These are phyloP conservation scores for Yamadazyma sp. DNA, from an alignment of 805 yeast genomes.

Conservation along the genomic window DNA sequence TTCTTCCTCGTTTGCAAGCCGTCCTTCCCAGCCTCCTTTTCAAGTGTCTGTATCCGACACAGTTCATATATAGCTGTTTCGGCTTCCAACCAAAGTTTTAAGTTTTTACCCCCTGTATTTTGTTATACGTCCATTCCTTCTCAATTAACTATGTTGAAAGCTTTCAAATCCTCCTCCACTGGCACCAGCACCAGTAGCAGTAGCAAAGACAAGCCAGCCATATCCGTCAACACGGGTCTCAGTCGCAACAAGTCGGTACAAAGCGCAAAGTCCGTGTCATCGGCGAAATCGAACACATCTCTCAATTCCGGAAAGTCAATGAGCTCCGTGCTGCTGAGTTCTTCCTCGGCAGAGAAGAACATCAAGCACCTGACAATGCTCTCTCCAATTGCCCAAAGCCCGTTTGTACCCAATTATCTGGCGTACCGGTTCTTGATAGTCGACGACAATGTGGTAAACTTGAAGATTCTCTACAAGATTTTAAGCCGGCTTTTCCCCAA, in stretches of 20 bases:
- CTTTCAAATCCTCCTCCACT: slow-evolving; percentile 12
- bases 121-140: slow-evolving; percentile 8
- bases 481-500: slow-evolving; percentile 35
- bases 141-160: slow-evolving; percentile 15
- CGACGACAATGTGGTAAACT: slow-evolving; percentile 44
- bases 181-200: slow-evolving; percentile 1
- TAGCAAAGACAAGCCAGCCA: slow-evolving; percentile 5
- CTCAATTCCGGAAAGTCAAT: slow-evolving; percentile 10
- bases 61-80: no score
- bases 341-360: slow-evolving; percentile 12
- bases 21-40: background rate
- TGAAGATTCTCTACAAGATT: slow-evolving; percentile 34
- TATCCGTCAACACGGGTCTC: slow-evolving; percentile 8
- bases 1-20: slow-evolving; percentile 1
- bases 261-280: slow-evolving; percentile 9
- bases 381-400: slow-evolving; percentile 17
- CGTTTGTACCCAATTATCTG: slow-evolving; percentile 18
- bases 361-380: slow-evolving; percentile 11
- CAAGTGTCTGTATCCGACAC: background rate
- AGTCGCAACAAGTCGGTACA: slow-evolving; percentile 10
- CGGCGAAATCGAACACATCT: slow-evolving; percentile 10
- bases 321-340: slow-evolving; percentile 9
- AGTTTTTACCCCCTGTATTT: no score
- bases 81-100: no score
- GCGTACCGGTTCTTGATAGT: slow-evolving; percentile 29